Evolutionary conservation across 1,139 yeast species (phyloP).

Genomic region (Blastobotrys malaysiensis): DNA sequence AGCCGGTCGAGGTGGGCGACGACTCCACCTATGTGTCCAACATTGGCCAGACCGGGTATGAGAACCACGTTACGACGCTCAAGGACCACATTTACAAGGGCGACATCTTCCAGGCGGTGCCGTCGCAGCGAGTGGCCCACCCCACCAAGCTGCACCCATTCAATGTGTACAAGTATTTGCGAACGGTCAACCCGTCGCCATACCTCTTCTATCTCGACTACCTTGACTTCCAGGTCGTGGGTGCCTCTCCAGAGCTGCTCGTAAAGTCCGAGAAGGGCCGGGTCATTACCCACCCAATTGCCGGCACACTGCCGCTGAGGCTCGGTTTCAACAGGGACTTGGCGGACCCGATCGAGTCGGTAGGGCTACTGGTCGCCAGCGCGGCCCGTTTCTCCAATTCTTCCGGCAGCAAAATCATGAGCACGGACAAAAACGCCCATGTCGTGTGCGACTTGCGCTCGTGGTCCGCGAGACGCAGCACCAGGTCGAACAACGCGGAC

Average conservation of each 20-base stretch:
- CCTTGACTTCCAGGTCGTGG: conserved; percentile 86
- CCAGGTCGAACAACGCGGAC: conserved; percentile 22
- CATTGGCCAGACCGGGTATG: conserved; percentile 91
- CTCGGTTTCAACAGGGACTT: neutral
- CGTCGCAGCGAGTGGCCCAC: conserved; percentile 92
- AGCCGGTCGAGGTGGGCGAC: conserved; percentile 50
- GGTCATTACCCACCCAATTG: conserved; percentile 92
- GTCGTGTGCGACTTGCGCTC: conserved; percentile 19
- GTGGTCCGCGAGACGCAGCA: conserved; percentile 19
- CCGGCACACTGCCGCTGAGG: conserved; percentile 42
- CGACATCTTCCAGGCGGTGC: conserved; percentile 95
- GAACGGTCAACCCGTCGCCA: conserved; percentile 96
- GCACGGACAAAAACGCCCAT: conserved; percentile 30
- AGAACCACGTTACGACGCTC: conserved; percentile 64
- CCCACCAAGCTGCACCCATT: conserved; percentile 95
- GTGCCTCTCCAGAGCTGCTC: conserved; percentile 92
- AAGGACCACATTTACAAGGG: conserved; percentile 83
- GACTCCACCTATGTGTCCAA: conserved; percentile 73
- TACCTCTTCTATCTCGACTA: conserved; percentile 91
- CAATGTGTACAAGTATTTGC: conserved; percentile 87
- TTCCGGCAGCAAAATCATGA: conserved; percentile 31
- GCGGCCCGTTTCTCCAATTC: conserved; percentile 10
- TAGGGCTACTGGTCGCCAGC: conserved; percentile 9
- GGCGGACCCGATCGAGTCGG: neutral
- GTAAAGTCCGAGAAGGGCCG: conserved; percentile 79